Percentiles rank a stretch among this genome's conserved stretches.
Conservation (phyloP, 2,329 filamentous ascomycete genomes). For the Colletotrichum sp. region DNA sequence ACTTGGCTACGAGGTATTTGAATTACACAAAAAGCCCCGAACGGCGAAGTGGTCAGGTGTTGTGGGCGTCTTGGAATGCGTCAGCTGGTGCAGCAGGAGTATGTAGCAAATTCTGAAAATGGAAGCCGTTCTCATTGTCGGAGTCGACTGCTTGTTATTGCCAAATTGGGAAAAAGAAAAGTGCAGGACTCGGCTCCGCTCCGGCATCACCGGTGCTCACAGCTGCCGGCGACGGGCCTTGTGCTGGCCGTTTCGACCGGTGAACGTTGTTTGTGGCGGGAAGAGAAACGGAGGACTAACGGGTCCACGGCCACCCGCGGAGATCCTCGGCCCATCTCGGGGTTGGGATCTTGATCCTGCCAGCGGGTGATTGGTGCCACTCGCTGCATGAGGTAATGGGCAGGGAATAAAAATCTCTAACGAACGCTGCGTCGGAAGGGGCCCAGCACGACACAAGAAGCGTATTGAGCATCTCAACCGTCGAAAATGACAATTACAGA, state of each 20-base stretch:
- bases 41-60: not conserved
- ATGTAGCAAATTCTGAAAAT: not conserved
- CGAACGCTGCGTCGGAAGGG: not conserved
- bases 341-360: not conserved
- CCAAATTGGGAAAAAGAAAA: not conserved
- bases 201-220: not conserved
- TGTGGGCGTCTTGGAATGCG: not conserved
- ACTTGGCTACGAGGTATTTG: not conserved
- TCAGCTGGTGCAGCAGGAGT: not conserved
- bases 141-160: not conserved
- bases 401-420: constrained; percentile 1
- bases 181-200: not conserved
- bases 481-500: not conserved
- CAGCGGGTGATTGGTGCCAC: not conserved
- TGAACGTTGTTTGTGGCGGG: constrained; percentile 2
- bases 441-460: not conserved
- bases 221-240: not conserved
- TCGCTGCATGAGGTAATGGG: not conserved
- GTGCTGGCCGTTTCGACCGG: not conserved
- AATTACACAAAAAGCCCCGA: not conserved
- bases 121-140: not conserved
- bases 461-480: not conserved
- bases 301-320: not conserved
- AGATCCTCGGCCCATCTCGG: constrained; percentile 7
- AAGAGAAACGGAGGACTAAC: not conserved